These are phyloP conservation scores for Leccinum incarnatum DNA, from an alignment of 768 basidiomycete species.

Conservation along the genomic window DNA sequence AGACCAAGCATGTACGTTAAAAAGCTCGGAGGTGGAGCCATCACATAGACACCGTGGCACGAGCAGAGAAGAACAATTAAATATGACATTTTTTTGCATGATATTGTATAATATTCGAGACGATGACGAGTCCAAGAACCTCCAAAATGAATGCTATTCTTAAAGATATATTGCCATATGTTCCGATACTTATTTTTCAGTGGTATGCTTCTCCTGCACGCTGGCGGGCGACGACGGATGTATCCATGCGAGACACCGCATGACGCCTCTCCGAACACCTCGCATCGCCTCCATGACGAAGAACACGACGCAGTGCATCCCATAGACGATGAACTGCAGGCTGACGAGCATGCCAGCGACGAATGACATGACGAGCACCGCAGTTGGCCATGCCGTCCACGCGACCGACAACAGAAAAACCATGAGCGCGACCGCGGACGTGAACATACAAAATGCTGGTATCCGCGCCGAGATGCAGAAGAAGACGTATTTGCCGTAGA, in stretches of 20 bases:
- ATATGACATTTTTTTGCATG: background rate
- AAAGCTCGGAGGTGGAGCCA: background rate
- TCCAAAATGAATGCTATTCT: background rate
- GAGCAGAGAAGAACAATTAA: background rate
- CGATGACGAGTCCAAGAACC: background rate
- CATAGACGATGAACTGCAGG: constrained; percentile 66
- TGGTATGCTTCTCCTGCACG: constrained; percentile 8
- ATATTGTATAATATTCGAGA: constrained; percentile 8
- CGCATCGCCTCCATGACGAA: constrained; percentile 9
- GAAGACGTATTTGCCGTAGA: constrained; percentile 63
- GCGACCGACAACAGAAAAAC: constrained; percentile 59
- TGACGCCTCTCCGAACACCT: constrained; percentile 10
- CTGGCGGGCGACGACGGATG: constrained; percentile 8
- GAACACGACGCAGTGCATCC: constrained; percentile 31
- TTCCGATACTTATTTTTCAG: background rate
- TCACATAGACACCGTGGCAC: background rate
- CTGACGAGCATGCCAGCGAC: constrained; percentile 56
- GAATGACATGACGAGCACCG: constrained; percentile 57
- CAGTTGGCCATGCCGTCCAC: constrained; percentile 60
- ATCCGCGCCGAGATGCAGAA: constrained; percentile 66
- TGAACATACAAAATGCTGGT: constrained; percentile 59
- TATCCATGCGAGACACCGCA: constrained; percentile 13
- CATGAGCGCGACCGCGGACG: constrained; percentile 56
- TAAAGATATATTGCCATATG: background rate
- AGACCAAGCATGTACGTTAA: background rate